phyloP scores from a whole-genome alignment of 345 rosid species.

The Rhodomyrtus tomentosa region DNA sequence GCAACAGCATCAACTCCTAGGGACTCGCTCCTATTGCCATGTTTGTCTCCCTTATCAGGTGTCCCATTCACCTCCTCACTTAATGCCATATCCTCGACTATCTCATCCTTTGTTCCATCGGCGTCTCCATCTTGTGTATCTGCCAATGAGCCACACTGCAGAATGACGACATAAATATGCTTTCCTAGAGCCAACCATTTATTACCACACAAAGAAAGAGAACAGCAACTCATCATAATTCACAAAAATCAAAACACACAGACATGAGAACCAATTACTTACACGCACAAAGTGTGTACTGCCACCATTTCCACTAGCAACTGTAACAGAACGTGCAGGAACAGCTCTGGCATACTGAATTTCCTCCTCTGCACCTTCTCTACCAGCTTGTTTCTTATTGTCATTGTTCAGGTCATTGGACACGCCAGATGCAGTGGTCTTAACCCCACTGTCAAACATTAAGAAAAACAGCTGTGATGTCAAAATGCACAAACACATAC shows the following conservation, averaged over 20 bases:
- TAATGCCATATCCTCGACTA: conserved; percentile 23
- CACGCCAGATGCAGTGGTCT: conserved; percentile 9
- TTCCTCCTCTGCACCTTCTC: conserved; percentile 22
- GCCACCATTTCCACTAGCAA: conserved; percentile 48
- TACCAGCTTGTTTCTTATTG: conserved; percentile 20
- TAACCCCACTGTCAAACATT: conserved; percentile 23
- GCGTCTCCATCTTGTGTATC: conserved; percentile 30
- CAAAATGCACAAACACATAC: not conserved
- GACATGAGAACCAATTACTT: conserved; percentile 4
- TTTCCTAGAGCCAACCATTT: not conserved
- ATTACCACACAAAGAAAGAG: not conserved
- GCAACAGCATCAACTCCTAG: not conserved
- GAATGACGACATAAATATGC: not conserved
- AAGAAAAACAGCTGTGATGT: not conserved
- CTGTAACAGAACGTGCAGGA: conserved; percentile 26
- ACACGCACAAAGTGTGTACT: conserved; percentile 42
- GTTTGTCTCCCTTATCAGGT: conserved; percentile 25
- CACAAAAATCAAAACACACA: too few species aligned
- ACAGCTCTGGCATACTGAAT: conserved; percentile 22
- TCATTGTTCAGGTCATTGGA: conserved; percentile 10
- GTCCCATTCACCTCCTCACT: conserved; percentile 83
- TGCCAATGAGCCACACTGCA: conserved; percentile 31
- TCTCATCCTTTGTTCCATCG: conserved; percentile 21
- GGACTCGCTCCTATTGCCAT: not conserved
- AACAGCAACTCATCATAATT: not conserved